A percentile compares a stretch with the other conserved stretches of the same genome.
These are phyloP conservation scores for Solanum sparsipilum DNA, from an alignment of 257 asterid species.

Conservation along the genomic window DNA sequence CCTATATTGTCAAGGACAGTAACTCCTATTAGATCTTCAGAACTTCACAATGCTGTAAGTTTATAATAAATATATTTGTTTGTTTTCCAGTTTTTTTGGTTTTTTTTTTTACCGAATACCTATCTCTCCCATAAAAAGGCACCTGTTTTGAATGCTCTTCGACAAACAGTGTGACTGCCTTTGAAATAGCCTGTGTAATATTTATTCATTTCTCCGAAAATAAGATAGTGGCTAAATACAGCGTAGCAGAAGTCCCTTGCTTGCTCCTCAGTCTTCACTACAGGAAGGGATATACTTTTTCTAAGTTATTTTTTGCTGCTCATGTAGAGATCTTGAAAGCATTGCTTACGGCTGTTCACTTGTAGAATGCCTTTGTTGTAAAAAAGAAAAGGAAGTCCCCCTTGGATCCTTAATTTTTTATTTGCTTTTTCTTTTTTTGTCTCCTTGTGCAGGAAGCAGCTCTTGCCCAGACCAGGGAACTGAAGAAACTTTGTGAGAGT, in stretches of 20 bases:
- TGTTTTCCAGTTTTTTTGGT: not conserved
- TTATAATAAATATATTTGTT: not conserved
- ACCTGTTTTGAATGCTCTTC: not conserved
- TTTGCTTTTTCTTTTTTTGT: not conserved
- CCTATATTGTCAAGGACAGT: not conserved
- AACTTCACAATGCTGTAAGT: not conserved
- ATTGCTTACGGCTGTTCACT: not conserved
- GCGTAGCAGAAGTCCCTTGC: not conserved
- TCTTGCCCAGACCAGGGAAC: slow-evolving; percentile 53
- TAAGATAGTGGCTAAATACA: not conserved
- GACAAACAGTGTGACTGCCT: not conserved
- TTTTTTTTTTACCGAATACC: not conserved
- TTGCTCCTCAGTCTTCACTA: not conserved
- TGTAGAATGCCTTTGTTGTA: not conserved
- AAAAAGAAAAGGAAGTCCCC: not conserved
- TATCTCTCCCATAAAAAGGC: not conserved
- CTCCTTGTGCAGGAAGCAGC: slow-evolving; percentile 57
- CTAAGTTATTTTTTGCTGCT: not conserved
- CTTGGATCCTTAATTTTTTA: not conserved
- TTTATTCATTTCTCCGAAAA: not conserved
- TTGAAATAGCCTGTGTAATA: not conserved
- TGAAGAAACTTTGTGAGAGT: slow-evolving; percentile 68
- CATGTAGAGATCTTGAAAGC: not conserved
- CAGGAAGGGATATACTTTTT: not conserved
- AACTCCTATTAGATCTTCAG: not conserved